Evolutionary conservation across 164 flowering plant species (phyloP), one percentile per base, ranked within the genome.

Genomic region (Magnolia officinalis): DNA sequence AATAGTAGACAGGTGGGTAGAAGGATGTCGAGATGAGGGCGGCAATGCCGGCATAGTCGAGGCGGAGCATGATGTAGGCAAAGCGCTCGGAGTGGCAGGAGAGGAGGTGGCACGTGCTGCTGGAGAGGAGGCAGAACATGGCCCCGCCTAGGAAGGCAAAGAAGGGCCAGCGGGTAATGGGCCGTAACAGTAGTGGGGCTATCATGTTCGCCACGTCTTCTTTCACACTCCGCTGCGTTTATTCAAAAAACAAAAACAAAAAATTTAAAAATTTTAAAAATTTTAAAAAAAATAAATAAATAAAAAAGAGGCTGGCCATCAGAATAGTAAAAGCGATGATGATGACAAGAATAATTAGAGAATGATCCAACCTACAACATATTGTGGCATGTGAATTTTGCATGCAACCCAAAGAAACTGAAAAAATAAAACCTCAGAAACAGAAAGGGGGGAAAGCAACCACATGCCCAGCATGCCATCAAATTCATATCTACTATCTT

Each of bases 91-190:
- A 96, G 80, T 91, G 94, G 84, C 99, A 96, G 0, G 92, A 89
- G 71, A 96, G 88, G 50, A 94, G 94, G 80, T 96, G 99, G 85
- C 98, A 96, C 7, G 88, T 85, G 87, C 99, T 94, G 87, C 99
- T 96, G 49, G 97, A 88, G 8, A 96, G 85, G 75, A 96, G 82
- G 83, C 98, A 96, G 74, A 96, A 94, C 99, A 96, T 94, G 66
- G 98, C 98, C n/a, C 99, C 99, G 11, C 99, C 98, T 71, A 94
- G 61, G 84, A 91, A 96, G 23, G 90, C 92, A 72, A 84, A 96
- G 81, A 96, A 94, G 20, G 99, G 99, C 99, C 98, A 96, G 18
- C 97, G 85, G 0, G 99, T 96, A 59, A 96, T 94, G 24, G 98
- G 98, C 67, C 87, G 78, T 69, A 86, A 37, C 83, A 87, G 18